Percentiles rank a stretch among this genome's conserved stretches.
Conservation (phyloP, 805 yeast species). For the Candida chauliodis region DNA sequence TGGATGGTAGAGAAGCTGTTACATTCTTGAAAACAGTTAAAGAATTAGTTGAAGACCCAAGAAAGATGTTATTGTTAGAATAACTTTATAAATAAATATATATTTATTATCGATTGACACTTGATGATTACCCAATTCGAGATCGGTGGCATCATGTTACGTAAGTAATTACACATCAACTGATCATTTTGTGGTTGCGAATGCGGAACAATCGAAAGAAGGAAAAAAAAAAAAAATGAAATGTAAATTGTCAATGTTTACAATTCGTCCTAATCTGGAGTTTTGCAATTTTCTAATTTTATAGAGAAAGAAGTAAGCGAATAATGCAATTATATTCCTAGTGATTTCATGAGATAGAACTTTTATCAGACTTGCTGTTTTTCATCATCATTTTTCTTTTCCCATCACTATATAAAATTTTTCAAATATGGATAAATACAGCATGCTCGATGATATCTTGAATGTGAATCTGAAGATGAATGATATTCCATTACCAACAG, state of each 20-base stretch:
- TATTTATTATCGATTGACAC: background rate
- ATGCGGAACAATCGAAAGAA: no score
- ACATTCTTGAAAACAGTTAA: conserved; percentile 93
- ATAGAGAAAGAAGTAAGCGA: background rate
- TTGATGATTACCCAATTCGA: background rate
- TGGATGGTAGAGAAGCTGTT: conserved; percentile 99
- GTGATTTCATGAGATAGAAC: no score
- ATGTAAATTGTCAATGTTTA: background rate
- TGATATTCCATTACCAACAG: conserved; percentile 49
- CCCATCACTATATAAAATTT: background rate
- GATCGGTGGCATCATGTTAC: no score
- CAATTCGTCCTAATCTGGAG: background rate
- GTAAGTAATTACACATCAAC: no score
- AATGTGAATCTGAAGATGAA: background rate
- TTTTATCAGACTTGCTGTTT: no score
- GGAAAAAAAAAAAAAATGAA: no score
- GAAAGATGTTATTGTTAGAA: conserved; percentile 76
- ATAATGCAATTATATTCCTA: no score
- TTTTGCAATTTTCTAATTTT: conserved; percentile 2
- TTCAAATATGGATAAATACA: conserved; percentile 2
- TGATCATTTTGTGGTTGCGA: no score
- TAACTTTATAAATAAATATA: conserved; percentile 7
- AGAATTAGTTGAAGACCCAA: conserved; percentile 97
- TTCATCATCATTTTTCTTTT: background rate
- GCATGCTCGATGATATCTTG: conserved; percentile 2